These are phyloP conservation scores for Fusarium pseudocircinatum DNA, from an alignment of 2,329 filamentous ascomycete genomes.

Conservation along the genomic window DNA sequence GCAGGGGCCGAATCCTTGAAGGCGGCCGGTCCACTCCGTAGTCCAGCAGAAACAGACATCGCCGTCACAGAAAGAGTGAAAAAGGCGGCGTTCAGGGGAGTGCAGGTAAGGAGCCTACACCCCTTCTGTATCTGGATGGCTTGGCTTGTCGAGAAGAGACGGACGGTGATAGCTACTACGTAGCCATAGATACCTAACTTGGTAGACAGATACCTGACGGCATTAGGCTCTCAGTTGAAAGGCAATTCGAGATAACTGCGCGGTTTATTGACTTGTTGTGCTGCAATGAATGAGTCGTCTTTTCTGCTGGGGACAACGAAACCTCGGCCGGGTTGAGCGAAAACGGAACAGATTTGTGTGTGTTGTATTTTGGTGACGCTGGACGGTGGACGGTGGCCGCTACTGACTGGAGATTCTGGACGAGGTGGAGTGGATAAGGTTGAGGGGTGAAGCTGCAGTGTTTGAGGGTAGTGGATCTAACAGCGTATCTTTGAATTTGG, in stretches of 20 bases:
- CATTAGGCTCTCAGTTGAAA: not conserved
- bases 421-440: conserved; percentile 17
- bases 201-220: conserved; percentile 2
- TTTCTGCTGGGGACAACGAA: conserved; percentile 32
- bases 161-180: conserved; percentile 13
- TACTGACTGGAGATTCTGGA: conserved; percentile 10
- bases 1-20: conserved; percentile 28
- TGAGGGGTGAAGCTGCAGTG: conserved; percentile 11
- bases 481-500: conserved; percentile 3
- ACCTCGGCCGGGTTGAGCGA: conserved; percentile 8
- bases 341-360: conserved; percentile 24
- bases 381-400: conserved; percentile 14
- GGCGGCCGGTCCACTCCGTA: conserved; percentile 27
- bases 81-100: conserved; percentile 11
- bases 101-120: not conserved
- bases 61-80: conserved; percentile 24
- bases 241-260: conserved; percentile 1
- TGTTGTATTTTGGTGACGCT: conserved; percentile 26
- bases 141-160: conserved; percentile 13
- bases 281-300: not conserved
- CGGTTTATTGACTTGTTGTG: conserved; percentile 24
- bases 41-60: conserved; percentile 19
- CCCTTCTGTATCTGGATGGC: not conserved
- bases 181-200: conserved; percentile 21
- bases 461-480: conserved; percentile 7